Evolutionary conservation across 176 grass and related monocot genomes (phyloP), one percentile per base, ranked within the genome.

Genomic region (Thinopyrum elongatum): DNA sequence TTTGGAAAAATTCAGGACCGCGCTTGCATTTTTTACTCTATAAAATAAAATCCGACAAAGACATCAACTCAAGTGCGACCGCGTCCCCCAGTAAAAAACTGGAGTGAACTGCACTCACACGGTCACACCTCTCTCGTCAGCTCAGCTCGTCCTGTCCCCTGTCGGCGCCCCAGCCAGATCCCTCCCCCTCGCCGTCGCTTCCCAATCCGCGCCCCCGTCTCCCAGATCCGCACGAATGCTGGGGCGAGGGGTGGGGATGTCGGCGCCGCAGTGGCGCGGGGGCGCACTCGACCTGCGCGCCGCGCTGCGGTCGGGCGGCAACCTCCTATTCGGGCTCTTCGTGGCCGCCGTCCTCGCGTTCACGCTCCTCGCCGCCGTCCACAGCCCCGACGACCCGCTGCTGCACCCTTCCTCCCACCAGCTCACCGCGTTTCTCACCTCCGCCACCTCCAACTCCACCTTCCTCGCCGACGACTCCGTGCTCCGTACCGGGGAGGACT

Each of bases 401-500:
- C 93, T 95, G 44, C 95, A 89, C 85, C 90, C 89, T 1, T 95
- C 95, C 41, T 91, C 91, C 65, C 94, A 92, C 82, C 87, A 87
- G 57, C 87, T 95, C 74, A 93, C 93, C 73, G 90, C 92, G 21
- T 98, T 95, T 86, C 93, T 98, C 74, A 95, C 90, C 68, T 95
- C 93, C 77, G 86, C 91, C 59, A 92, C 93, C 14, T 95, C 93
- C 86, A 94, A 86, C 77, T 95, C 94, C 73, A 95, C 90, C 53
- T 94, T 95, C 81, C 88, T 87, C 68, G 51, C 93, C 69, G 90
- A 94, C 78, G 91, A 92, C 69, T 88, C 91, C 89, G 80, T 95
- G 19, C 93, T 98, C 73, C 93, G 93, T 77, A 98, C 95, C 55
- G 95, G 95, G 23, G 95, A 98, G 87, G 95, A 98, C 78, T 98